A percentile compares a stretch with the other conserved stretches of the same genome.
Evolutionary conservation across 2,329 filamentous ascomycete genomes (phyloP).

Genomic region (Helminthosporium solani): DNA sequence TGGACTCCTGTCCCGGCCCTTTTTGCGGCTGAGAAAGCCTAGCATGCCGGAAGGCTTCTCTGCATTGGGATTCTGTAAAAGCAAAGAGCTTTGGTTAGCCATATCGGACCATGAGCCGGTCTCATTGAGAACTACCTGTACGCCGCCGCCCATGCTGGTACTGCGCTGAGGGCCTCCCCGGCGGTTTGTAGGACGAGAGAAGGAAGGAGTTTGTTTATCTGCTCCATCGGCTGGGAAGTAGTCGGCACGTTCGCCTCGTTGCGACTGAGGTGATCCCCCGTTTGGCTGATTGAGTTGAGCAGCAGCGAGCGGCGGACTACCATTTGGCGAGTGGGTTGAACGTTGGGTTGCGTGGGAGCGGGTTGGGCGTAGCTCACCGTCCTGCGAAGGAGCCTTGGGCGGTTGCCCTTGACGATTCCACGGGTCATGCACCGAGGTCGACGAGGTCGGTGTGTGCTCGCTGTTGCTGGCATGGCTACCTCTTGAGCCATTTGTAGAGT

Average conservation of each 20-base stretch:
- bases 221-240: slow-evolving; percentile 37
- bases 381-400: slow-evolving; percentile 33
- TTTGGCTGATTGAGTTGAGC: slow-evolving; percentile 26
- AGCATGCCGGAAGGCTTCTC: slow-evolving; percentile 75
- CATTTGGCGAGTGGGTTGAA: slow-evolving; percentile 50
- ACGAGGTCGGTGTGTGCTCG: slow-evolving; percentile 35
- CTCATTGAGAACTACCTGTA: slow-evolving; percentile 89
- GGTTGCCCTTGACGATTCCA: slow-evolving; percentile 21
- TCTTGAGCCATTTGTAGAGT: slow-evolving; percentile 31
- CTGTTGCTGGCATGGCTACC: slow-evolving; percentile 38
- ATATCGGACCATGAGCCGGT: slow-evolving; percentile 89
- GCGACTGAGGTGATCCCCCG: slow-evolving; percentile 33
- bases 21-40: slow-evolving; percentile 85
- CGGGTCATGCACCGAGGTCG: slow-evolving; percentile 33
- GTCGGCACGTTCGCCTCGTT: slow-evolving; percentile 38
- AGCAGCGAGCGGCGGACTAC: slow-evolving; percentile 47
- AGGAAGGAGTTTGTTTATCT: slow-evolving; percentile 30
- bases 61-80: slow-evolving; percentile 49
- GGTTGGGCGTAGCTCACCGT: slow-evolving; percentile 41
- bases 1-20: slow-evolving; percentile 84
- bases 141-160: slow-evolving; percentile 75
- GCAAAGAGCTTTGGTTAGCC: slow-evolving; percentile 76
- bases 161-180: slow-evolving; percentile 66
- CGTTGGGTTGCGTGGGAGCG: slow-evolving; percentile 39
- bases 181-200: slow-evolving; percentile 46